Percentiles rank a stretch among this genome's conserved stretches.
These are phyloP conservation scores for Teratosphaeria pseudoeucalypti DNA, from an alignment of 2,329 filamentous ascomycete genomes.

Conservation along the genomic window DNA sequence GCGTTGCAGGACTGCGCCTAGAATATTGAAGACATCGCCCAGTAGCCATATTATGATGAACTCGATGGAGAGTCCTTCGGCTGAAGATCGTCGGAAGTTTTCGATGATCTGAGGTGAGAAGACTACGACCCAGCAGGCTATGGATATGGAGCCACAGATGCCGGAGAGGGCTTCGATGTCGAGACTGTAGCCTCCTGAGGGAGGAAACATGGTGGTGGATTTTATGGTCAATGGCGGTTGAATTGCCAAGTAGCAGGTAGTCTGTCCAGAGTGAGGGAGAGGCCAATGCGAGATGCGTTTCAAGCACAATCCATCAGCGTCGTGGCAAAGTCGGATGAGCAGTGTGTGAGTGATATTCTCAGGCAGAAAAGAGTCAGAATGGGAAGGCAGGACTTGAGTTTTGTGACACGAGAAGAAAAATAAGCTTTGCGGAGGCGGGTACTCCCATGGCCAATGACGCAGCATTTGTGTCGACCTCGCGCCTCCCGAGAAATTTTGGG, in stretches of 20 bases:
- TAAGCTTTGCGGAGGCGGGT: background rate
- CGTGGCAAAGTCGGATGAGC: background rate
- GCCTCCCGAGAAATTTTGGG: background rate
- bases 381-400: background rate
- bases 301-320: background rate
- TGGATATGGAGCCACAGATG: conserved; percentile 89
- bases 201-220: conserved; percentile 39
- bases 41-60: conserved; percentile 85
- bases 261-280: background rate
- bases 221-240: background rate
- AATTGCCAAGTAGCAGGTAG: background rate
- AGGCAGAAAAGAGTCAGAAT: background rate
- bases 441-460: background rate
- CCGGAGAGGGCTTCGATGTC: conserved; percentile 87
- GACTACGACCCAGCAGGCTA: conserved; percentile 95
- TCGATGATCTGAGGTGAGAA: conserved; percentile 96
- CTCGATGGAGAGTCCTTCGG: conserved; percentile 78
- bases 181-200: conserved; percentile 48
- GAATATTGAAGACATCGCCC: conserved; percentile 88
- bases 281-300: background rate
- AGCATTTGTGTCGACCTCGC: background rate
- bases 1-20: conserved; percentile 81
- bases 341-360: background rate
- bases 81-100: conserved; percentile 76
- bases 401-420: background rate